These are phyloP conservation scores for Botryotinia narcissicola DNA, from an alignment of 2,329 filamentous ascomycete genomes.

Conservation along the genomic window DNA sequence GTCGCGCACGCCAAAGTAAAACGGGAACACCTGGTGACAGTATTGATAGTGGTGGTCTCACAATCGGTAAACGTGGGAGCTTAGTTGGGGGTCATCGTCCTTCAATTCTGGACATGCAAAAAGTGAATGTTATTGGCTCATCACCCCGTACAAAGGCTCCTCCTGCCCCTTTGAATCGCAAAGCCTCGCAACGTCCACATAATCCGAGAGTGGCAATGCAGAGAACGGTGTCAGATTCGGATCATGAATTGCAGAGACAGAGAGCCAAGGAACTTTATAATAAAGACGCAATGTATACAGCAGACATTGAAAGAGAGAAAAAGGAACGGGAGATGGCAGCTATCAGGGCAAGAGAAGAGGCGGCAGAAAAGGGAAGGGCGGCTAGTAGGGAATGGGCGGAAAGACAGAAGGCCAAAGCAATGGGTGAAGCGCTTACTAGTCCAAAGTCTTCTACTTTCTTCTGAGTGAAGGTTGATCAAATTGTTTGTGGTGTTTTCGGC, in stretches of 20 bases:
- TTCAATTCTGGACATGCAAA: constrained; percentile 39
- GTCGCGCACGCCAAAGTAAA: constrained; percentile 54
- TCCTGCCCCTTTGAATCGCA: constrained; percentile 26
- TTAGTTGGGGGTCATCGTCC: constrained; percentile 38
- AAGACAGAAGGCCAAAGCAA: constrained; percentile 44
- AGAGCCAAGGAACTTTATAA: constrained; percentile 54
- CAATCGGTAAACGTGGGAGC: constrained; percentile 34
- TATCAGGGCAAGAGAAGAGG: constrained; percentile 55
- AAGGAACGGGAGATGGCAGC: constrained; percentile 54
- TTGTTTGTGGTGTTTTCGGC: not conserved
- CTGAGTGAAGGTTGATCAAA: not conserved
- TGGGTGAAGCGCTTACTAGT: constrained; percentile 31
- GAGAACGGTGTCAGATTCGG: constrained; percentile 50
- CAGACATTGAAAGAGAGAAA: constrained; percentile 52
- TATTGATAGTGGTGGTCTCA: constrained; percentile 27
- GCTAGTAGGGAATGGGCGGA: constrained; percentile 62
- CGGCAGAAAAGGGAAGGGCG: constrained; percentile 58
- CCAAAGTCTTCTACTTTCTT: constrained; percentile 33
- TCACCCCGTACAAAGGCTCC: constrained; percentile 33
- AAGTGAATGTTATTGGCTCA: constrained; percentile 32
- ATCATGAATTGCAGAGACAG: constrained; percentile 50
- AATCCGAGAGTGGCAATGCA: constrained; percentile 37
- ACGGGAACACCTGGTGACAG: constrained; percentile 35
- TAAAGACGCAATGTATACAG: constrained; percentile 49
- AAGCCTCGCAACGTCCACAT: constrained; percentile 28